Percentiles rank a stretch among this genome's conserved stretches.
These are phyloP conservation scores for Ceratocystis variospora DNA, from an alignment of 2,329 filamentous ascomycete genomes.

Conservation along the genomic window DNA sequence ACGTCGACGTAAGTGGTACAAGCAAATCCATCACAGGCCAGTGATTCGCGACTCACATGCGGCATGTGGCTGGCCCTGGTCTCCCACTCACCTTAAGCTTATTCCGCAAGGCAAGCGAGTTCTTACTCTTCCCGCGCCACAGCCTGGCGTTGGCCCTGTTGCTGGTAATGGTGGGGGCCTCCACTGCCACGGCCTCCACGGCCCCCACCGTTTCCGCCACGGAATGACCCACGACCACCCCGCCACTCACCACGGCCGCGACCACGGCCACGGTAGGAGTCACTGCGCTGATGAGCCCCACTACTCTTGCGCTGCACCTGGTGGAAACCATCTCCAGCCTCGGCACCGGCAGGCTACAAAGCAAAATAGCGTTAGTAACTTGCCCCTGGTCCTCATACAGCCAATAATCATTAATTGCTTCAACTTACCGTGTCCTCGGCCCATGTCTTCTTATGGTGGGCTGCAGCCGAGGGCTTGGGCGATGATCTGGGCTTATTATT, in stretches of 20 bases:
- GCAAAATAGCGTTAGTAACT: slow-evolving; percentile 17
- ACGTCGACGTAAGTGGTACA: background rate
- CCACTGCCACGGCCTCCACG: slow-evolving; percentile 39
- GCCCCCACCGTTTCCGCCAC: slow-evolving; percentile 37
- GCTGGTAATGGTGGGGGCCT: slow-evolving; percentile 23
- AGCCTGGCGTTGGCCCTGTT: slow-evolving; percentile 28
- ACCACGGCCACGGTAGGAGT: slow-evolving; percentile 33
- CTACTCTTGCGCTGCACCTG: slow-evolving; percentile 47
- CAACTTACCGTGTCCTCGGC: slow-evolving; percentile 58
- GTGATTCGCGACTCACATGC: background rate
- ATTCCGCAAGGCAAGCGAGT: background rate
- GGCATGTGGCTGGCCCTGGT: background rate
- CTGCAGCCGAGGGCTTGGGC: slow-evolving; percentile 41
- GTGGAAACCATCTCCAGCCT: slow-evolving; percentile 50
- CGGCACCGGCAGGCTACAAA: background rate
- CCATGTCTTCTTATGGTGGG: slow-evolving; percentile 54
- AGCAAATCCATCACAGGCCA: background rate
- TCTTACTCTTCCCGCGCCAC: slow-evolving; percentile 10
- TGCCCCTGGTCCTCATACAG: slow-evolving; percentile 21
- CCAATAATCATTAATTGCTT: slow-evolving; percentile 26
- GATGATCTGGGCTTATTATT: slow-evolving; percentile 46
- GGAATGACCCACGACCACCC: slow-evolving; percentile 28
- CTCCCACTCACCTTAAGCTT: background rate
- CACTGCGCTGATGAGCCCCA: slow-evolving; percentile 5
- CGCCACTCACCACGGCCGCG: slow-evolving; percentile 34